Percentiles rank a stretch among this genome's conserved stretches.
phyloP scores from a whole-genome alignment of 805 yeast species.

The Candida cerambycidarum region DNA sequence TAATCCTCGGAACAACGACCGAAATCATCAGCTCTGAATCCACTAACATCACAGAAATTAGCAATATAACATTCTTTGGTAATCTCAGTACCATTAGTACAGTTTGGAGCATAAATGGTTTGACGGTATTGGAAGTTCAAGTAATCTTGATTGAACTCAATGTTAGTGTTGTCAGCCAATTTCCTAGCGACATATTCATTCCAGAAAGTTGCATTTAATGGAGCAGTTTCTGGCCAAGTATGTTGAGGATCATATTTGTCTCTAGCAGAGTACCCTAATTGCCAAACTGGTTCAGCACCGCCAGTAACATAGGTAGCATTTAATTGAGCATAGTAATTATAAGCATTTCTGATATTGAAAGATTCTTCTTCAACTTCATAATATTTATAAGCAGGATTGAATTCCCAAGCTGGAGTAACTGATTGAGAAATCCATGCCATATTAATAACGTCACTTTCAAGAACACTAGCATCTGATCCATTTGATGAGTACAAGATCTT shows the following conservation, averaged over 20 bases:
- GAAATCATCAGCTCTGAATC: conserved; percentile 12
- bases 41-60: conserved; percentile 21
- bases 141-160: conserved; percentile 50
- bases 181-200: conserved; percentile 27
- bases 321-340: conserved; percentile 58
- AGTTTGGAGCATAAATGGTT: conserved; percentile 55
- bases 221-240: conserved; percentile 58
- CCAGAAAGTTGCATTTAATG: conserved; percentile 72
- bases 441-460: conserved; percentile 46
- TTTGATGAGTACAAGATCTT: conserved; percentile 53
- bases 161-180: conserved; percentile 23
- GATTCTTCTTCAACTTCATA: conserved; percentile 64
- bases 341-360: conserved; percentile 59
- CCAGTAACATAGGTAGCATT: conserved; percentile 55
- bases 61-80: conserved; percentile 21
- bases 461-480: conserved; percentile 37
- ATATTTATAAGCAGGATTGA: conserved; percentile 73
- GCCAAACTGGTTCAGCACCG: conserved; percentile 62
- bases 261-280: conserved; percentile 63
- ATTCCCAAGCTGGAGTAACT: conserved; percentile 57
- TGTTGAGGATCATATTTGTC: conserved; percentile 50
- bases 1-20: conserved; percentile 1
- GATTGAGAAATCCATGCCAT: conserved; percentile 69
- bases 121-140: conserved; percentile 50
- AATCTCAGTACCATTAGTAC: conserved; percentile 31